Base-by-base conservation (phyloP, 2,329 filamentous ascomycete genomes). In the Emericellopsis atlantica region DNA sequence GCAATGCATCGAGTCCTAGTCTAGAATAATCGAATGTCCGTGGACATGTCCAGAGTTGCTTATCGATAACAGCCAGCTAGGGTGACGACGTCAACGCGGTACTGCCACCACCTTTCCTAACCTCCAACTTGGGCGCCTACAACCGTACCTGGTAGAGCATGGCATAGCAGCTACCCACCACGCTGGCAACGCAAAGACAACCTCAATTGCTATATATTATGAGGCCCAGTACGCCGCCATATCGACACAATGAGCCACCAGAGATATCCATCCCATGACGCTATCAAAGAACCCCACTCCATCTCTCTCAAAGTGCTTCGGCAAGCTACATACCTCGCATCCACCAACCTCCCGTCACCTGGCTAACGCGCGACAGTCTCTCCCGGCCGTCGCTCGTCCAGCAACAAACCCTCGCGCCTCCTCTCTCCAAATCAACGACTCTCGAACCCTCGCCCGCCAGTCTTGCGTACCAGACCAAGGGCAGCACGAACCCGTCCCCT, bases 381-480 rank as follows among this genome's bases (percentile, higher is more conserved):
- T 94, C 89, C 1, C 81, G 85, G 12, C 88, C 85, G 1, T 82
- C 83, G 4, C 74, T 90, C 41, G 79, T 84, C 32, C 66, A 75
- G 9, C 84, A 88, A 53, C 75, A 83, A 49, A 74, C 81, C 4
- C 67, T 83, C 44, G 55, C 76, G 46, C 61, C 65, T 24, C 62
- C 65, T 7, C 55, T 55, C 6, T 67, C 55, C 60, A 69, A 45
- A 67, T 72, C 47, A 67, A n/a, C n/a, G 10, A 37, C 49, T 12
- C 32, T 44, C 16, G 67, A 51, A 4, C 67, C 55, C 61, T 69
- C 45, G 68, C 62, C 79, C 38, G 85, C 86, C 2, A 86, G 85
- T 2, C 72, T 93, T 39, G 82, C 85, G 35, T 90, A 88, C 58
- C 74, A 53, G 44, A 55, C 61, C 23, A n/a, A 52, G 41, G 50